These are phyloP conservation scores for Didymella arachidicola DNA, from an alignment of 2,329 filamentous ascomycete genomes.

Conservation along the genomic window DNA sequence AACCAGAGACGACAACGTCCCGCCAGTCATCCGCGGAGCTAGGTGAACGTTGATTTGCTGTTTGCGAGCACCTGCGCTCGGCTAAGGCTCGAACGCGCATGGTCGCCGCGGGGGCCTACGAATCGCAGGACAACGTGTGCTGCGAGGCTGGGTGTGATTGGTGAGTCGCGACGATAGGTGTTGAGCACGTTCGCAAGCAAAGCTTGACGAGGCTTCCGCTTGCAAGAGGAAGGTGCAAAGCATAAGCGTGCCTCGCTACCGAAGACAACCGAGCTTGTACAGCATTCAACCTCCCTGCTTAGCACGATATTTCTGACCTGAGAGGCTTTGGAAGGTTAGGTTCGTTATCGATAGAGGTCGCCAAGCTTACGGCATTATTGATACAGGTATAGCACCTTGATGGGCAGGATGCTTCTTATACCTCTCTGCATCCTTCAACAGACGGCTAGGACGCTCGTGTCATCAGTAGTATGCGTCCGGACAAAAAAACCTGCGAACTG, in stretches of 20 bases:
- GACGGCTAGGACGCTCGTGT: too few species aligned
- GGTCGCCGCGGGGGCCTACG: conserved; percentile 10
- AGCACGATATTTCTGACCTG: neutral
- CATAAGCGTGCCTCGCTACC: neutral
- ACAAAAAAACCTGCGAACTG: neutral
- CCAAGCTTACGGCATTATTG: conserved; percentile 5
- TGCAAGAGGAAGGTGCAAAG: conserved; percentile 12
- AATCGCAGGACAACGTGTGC: conserved; percentile 16
- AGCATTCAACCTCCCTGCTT: neutral
- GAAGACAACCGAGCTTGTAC: neutral
- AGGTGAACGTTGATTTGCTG: conserved; percentile 16
- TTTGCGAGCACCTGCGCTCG: neutral
- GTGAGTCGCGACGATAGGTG: neutral
- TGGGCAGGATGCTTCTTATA: neutral
- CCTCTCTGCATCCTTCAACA: neutral
- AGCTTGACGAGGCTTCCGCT: conserved; percentile 10
- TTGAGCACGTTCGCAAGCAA: conserved; percentile 3
- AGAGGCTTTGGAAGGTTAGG: neutral
- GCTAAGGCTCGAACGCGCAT: conserved; percentile 16
- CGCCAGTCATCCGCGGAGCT: conserved; percentile 10
- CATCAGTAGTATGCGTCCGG: neutral
- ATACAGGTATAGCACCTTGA: neutral
- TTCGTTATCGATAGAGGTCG: neutral
- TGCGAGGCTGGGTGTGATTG: conserved; percentile 13
- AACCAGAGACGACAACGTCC: conserved; percentile 1